A percentile compares a stretch with the other conserved stretches of the same genome.
Conservation (phyloP, 139 green algal species). For the Auxenochlorella pyrenoidosa region DNA sequence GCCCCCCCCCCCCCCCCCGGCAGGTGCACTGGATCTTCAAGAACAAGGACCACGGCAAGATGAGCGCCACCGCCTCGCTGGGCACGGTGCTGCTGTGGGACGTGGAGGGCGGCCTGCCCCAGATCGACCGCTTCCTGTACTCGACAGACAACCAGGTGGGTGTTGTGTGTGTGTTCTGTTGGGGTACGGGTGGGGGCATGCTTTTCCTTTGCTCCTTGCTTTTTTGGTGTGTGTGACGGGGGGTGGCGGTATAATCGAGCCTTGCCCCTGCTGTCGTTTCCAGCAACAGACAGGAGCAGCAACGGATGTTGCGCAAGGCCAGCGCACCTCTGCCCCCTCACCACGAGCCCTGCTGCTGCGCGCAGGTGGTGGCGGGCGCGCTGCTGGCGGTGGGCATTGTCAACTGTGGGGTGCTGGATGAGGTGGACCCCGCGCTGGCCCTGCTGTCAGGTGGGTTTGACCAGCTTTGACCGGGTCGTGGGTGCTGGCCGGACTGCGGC, state of each 20-base stretch:
- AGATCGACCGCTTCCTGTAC: conserved; percentile 99
- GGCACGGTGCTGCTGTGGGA: conserved; percentile 96
- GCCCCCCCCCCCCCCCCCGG: not conserved
- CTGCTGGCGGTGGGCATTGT: conserved; percentile 95
- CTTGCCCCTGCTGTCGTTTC: too few species aligned
- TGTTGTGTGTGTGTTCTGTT: too few species aligned
- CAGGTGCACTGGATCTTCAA: conserved; percentile 97
- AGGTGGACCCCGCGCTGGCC: conserved; percentile 97
- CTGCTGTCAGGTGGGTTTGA: conserved; percentile 74
- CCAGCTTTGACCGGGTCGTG: too few species aligned
- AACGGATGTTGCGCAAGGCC: too few species aligned
- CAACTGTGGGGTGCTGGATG: conserved; percentile 88
- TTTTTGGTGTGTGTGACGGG: conserved; percentile 44
- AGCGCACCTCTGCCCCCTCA: too few species aligned
- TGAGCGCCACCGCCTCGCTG: conserved; percentile 89
- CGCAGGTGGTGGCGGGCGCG: conserved; percentile 79
- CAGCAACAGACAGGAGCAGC: too few species aligned
- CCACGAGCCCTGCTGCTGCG: too few species aligned
- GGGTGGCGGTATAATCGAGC: too few species aligned
- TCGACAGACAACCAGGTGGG: conserved; percentile 79
- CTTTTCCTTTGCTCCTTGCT: too few species aligned
- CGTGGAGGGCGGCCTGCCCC: conserved; percentile 93
- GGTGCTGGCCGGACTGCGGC: too few species aligned
- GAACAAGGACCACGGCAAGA: conserved; percentile 99
- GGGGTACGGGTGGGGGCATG: too few species aligned